Evolutionary conservation across 2,329 filamentous ascomycete genomes (phyloP), one percentile per base, ranked within the genome.

Genomic region (Lachnellula subtilissima): DNA sequence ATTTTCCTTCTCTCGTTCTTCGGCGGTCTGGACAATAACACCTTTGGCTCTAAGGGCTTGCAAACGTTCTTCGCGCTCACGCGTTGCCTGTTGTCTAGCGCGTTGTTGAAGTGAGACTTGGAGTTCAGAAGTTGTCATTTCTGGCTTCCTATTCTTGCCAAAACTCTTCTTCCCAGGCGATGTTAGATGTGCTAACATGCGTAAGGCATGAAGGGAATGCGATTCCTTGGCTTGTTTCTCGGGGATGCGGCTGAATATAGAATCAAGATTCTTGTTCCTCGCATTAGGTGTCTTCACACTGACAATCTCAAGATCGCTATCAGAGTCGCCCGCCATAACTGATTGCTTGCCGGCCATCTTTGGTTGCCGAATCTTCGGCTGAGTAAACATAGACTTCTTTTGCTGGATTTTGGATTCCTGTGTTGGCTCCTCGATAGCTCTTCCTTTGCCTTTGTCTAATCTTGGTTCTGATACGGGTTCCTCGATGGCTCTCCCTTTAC

Each of bases 1-100:
- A 71, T 91, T 84, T 69, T 96, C 88, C 36, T 84, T 83, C 67
- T 92, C 88, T 19, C 89, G 84, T 70, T 99, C 92, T 71, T 97
- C 93, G 2, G 86, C 84, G 0, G 89, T 96, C 70, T 92, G 87
- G 17, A 97, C 78, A 23, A 87, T 76, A 25, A 97, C 80, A 7
- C 94, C 94, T 71, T 88, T 91, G 11, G 87, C 86, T 66, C 83
- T 85, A 42, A 99, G 79, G 63, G 86, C 80, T 54, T 90, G 84
- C 19, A 97, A 80, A 54, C 87, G 87, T 63, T 89, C 86, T 57
- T 89, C 83, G 52, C 90, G 85, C 70, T 94, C 91, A 43, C 82
- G 73, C 58, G 84, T 84, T 46, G 91, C 92, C 72, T 99, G 94
- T 58, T 87, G 80, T 46, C 89, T 84, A 5, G 91, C 91, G 58